These are phyloP conservation scores for Botryotinia narcissicola DNA, from an alignment of 2,329 filamentous ascomycete genomes.

Conservation along the genomic window DNA sequence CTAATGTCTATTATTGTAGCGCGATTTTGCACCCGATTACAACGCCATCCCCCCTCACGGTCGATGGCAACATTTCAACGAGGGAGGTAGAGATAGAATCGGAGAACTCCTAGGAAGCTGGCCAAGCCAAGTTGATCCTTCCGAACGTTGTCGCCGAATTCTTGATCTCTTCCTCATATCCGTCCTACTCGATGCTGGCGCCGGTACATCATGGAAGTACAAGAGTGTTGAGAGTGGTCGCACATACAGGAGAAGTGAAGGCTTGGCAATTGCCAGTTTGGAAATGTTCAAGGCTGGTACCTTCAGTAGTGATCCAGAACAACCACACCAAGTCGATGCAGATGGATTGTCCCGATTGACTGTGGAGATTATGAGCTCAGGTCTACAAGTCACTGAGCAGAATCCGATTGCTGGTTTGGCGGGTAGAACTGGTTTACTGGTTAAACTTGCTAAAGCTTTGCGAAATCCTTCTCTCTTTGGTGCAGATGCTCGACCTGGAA, in stretches of 20 bases:
- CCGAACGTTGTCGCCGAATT: constrained; percentile 71
- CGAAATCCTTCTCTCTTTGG: constrained; percentile 82
- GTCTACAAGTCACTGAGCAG: constrained; percentile 76
- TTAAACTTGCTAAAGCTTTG: constrained; percentile 72
- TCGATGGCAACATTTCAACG: constrained; percentile 78
- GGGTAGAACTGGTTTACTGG: constrained; percentile 76
- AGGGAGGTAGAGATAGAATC: constrained; percentile 73
- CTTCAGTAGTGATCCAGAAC: constrained; percentile 78
- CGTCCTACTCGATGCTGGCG: constrained; percentile 81
- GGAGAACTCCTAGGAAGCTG: constrained; percentile 69
- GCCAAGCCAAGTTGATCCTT: constrained; percentile 62
- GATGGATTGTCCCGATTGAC: constrained; percentile 73
- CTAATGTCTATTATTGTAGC: constrained; percentile 43
- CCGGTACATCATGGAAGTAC: constrained; percentile 88
- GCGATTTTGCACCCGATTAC: constrained; percentile 69
- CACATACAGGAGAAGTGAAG: constrained; percentile 81
- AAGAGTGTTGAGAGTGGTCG: constrained; percentile 86
- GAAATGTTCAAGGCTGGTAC: constrained; percentile 94
- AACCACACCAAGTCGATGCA: constrained; percentile 89
- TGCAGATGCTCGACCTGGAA: constrained; percentile 78
- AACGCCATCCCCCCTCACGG: constrained; percentile 80
- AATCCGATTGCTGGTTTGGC: constrained; percentile 85
- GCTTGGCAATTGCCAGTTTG: constrained; percentile 70
- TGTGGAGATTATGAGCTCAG: constrained; percentile 70
- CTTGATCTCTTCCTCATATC: constrained; percentile 79